phyloP scores from a whole-genome alignment of 148 eudicot genomes.

The Nyssa sinensis region DNA sequence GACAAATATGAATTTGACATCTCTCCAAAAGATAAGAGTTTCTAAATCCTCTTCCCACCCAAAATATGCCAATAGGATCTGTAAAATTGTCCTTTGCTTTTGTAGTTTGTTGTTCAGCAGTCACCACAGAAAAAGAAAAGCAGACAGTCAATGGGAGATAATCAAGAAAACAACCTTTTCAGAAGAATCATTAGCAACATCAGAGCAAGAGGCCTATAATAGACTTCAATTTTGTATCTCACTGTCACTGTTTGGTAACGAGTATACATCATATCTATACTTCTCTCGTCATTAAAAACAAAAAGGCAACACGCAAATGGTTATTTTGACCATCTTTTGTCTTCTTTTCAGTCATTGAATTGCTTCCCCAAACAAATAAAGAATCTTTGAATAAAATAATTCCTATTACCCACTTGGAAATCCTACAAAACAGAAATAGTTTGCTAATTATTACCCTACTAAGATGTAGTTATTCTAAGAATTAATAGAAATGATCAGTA shows the following conservation, averaged over 20 bases:
- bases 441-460: no score
- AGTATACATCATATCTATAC: conserved; percentile 39
- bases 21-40: conserved; percentile 8
- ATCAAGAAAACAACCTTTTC: conserved; percentile 46
- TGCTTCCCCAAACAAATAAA: conserved; percentile 23
- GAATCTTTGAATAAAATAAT: conserved; percentile 27
- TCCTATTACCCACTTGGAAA: conserved; percentile 20
- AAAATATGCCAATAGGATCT: conserved; percentile 27
- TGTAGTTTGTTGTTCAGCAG: conserved; percentile 30
- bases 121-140: conserved; percentile 30
- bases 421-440: conserved; percentile 23
- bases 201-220: conserved; percentile 11
- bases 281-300: conserved; percentile 21
- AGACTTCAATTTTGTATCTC: conserved; percentile 10
- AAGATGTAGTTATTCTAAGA: neutral
- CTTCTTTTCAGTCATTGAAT: conserved; percentile 10
- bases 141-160: conserved; percentile 36
- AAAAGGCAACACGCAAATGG: conserved; percentile 22
- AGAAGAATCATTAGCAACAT: conserved; percentile 33
- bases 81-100: conserved; percentile 35
- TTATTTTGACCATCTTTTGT: conserved; percentile 28
- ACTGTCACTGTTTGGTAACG: conserved; percentile 28
- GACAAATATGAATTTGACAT: conserved; percentile 1
- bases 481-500: neutral
- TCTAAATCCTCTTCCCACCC: conserved; percentile 17